These are phyloP conservation scores for Amesomyces nigricolor DNA, from an alignment of 2,329 filamentous ascomycete genomes.

Conservation along the genomic window DNA sequence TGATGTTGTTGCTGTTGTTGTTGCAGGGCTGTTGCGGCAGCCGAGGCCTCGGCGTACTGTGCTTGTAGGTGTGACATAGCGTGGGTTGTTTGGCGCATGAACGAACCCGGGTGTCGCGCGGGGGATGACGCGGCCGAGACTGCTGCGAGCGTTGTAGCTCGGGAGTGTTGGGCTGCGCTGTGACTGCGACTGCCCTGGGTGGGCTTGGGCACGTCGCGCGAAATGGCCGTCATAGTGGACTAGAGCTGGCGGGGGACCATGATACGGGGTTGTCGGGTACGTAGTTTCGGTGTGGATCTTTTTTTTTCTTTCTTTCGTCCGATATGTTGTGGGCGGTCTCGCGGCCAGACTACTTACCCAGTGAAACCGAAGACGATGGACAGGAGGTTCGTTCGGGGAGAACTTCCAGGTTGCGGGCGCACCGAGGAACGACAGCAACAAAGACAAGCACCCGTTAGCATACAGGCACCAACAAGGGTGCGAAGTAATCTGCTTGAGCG, in stretches of 20 bases:
- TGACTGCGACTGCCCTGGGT: slow-evolving; percentile 18
- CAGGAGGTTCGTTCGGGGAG: too few relatives aligned
- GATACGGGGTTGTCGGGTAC: slow-evolving; percentile 1
- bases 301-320: not conserved
- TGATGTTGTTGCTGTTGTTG: not conserved
- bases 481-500: too few relatives aligned
- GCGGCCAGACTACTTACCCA: too few relatives aligned
- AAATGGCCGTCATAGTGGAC: slow-evolving; percentile 25
- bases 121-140: slow-evolving; percentile 17
- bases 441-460: too few relatives aligned
- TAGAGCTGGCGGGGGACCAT: slow-evolving; percentile 16
- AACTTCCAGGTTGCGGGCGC: too few relatives aligned
- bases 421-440: too few relatives aligned
- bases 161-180: slow-evolving; percentile 14
- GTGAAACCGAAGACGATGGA: too few relatives aligned
- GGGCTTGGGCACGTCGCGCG: slow-evolving; percentile 17
- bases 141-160: slow-evolving; percentile 10
- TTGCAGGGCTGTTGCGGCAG: not conserved
- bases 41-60: slow-evolving; percentile 18
- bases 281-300: not conserved
- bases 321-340: too few relatives aligned
- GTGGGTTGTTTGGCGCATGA: slow-evolving; percentile 17
- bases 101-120: slow-evolving; percentile 16
- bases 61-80: slow-evolving; percentile 23
- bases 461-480: too few relatives aligned